A percentile compares a stretch with the other conserved stretches of the same genome.
Evolutionary conservation across 768 basidiomycete genomes (phyloP).

Genomic region (Trametes elegans): DNA sequence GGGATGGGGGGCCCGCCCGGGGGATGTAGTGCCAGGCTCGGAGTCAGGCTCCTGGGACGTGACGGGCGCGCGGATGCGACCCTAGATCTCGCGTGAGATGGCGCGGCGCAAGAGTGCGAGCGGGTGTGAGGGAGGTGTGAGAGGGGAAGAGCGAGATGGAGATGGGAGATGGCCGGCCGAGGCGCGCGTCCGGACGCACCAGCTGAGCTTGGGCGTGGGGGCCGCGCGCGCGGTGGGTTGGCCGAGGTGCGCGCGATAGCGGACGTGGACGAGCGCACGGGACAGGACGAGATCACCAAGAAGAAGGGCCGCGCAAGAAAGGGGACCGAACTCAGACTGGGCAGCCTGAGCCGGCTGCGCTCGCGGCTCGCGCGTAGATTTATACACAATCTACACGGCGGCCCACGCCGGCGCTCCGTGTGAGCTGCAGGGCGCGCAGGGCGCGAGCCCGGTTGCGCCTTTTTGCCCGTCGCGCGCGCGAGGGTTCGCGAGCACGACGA

Average conservation of each 20-base stretch:
- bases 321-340: slow-evolving; percentile 11
- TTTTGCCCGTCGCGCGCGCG: slow-evolving; percentile 1
- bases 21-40: no score
- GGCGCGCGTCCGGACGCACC: neutral
- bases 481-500: slow-evolving; percentile 1
- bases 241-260: slow-evolving; percentile 5
- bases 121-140: no score
- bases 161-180: no score
- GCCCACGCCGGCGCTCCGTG: neutral
- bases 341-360: neutral
- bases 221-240: neutral
- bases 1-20: no score
- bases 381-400: slow-evolving; percentile 1
- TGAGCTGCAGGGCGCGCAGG: neutral
- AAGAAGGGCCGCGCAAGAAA: neutral
- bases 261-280: neutral
- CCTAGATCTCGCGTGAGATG: no score
- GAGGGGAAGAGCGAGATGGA: no score
- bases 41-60: no score
- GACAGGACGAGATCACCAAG: neutral
- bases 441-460: slow-evolving; percentile 6
- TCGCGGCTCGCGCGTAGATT: neutral
- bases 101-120: no score
- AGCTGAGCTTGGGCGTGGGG: neutral
- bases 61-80: no score